These are phyloP conservation scores for Anthostomella pinea DNA, from an alignment of 2,329 filamentous ascomycete species.

Conservation along the genomic window DNA sequence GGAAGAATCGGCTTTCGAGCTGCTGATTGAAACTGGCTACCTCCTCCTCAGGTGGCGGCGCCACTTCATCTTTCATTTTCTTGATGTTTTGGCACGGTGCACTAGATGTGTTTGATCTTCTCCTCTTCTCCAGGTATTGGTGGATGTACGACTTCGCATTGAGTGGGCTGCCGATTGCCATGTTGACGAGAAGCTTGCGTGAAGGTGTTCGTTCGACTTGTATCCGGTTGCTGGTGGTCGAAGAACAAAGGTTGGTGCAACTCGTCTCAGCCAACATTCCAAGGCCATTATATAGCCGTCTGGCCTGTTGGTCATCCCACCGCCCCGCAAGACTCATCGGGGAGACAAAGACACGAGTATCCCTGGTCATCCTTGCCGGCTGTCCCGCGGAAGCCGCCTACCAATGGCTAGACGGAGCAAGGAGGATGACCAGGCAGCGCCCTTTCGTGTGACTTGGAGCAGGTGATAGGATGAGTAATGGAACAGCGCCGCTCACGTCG, in stretches of 20 bases:
- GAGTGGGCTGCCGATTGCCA: conserved; percentile 21
- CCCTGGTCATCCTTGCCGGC: neutral
- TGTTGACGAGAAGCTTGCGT: too few relatives aligned
- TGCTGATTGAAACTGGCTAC: conserved; percentile 17
- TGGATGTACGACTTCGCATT: conserved; percentile 25
- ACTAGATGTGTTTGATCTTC: conserved; percentile 12
- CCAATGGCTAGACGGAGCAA: conserved; percentile 4
- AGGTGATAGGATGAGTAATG: conserved; percentile 11
- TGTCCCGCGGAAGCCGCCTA: neutral
- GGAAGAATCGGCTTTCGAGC: conserved; percentile 28
- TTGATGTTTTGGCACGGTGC: conserved; percentile 7
- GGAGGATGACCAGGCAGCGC: conserved; percentile 7
- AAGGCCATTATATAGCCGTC: too few relatives aligned
- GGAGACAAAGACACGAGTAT: conserved; percentile 1
- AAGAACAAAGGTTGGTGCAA: too few relatives aligned
- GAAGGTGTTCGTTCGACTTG: too few relatives aligned
- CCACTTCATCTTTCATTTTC: conserved; percentile 1
- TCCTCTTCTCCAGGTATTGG: conserved; percentile 19
- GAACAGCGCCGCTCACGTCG: conserved; percentile 3
- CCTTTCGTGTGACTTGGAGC: conserved; percentile 10
- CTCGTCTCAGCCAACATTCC: too few relatives aligned
- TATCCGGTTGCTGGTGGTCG: too few relatives aligned
- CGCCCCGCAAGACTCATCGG: too few relatives aligned
- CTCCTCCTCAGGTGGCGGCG: neutral
- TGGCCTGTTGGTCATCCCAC: too few relatives aligned